Conservation (phyloP, 2,329 filamentous ascomycete genomes). For the Dactylonectria estremocensis region DNA sequence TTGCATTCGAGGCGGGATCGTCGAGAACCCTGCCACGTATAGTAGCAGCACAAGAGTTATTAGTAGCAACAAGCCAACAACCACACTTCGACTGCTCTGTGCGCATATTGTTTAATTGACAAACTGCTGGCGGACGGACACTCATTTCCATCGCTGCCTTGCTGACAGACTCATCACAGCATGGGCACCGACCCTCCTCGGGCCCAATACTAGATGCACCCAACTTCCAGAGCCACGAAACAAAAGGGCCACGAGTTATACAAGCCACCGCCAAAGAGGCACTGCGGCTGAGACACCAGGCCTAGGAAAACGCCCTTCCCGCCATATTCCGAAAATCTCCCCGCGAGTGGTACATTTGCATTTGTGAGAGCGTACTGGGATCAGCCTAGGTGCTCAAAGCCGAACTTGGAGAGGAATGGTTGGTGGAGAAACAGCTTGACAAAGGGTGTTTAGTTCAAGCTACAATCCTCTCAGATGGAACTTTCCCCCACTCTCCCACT, state of each 20-base stretch:
- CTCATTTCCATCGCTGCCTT: background rate
- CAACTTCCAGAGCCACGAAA: conserved; percentile 11
- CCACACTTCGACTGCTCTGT: background rate
- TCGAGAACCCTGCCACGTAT: background rate
- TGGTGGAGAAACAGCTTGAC: background rate
- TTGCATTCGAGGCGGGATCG: conserved; percentile 16
- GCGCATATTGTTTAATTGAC: background rate
- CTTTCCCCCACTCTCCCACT: background rate
- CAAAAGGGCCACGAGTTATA: conserved; percentile 5
- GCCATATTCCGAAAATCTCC: conserved; percentile 24
- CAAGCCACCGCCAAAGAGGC: background rate
- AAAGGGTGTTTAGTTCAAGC: background rate
- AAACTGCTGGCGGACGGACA: background rate
- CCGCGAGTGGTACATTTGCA: background rate
- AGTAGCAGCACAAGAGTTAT: background rate
- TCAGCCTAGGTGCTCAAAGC: background rate
- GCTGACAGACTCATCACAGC: background rate
- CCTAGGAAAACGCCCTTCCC: background rate
- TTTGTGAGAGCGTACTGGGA: background rate
- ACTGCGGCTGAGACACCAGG: background rate
- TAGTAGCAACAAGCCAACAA: background rate
- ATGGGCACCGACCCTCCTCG: background rate
- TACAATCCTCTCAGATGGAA: background rate
- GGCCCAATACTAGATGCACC: background rate
- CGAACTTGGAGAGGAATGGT: background rate